Conservation (phyloP, 805 yeast species). For the Starmera quercuum region DNA sequence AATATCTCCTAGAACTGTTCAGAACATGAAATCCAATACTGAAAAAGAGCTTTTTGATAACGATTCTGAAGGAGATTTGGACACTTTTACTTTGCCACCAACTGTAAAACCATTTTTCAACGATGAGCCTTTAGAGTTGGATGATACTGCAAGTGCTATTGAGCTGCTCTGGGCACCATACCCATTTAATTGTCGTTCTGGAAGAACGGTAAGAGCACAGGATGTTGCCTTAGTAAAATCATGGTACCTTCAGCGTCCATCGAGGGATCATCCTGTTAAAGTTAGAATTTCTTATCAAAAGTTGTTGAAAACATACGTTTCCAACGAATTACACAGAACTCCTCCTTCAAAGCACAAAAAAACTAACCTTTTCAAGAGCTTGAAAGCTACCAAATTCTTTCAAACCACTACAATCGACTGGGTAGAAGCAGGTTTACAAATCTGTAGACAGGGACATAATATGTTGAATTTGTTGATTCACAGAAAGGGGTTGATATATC, state of each 20-base stretch:
- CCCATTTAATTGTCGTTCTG: constrained; percentile 77
- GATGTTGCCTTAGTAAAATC: constrained; percentile 80
- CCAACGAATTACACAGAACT: constrained; percentile 56
- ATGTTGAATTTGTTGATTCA: constrained; percentile 89
- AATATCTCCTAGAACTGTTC: constrained; percentile 30
- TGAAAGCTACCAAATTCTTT: constrained; percentile 78
- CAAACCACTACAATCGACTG: constrained; percentile 91
- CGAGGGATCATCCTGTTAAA: constrained; percentile 57
- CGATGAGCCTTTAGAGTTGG: constrained; percentile 35
- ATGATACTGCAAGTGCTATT: constrained; percentile 48
- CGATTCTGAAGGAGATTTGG: constrained; percentile 27
- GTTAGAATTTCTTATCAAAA: constrained; percentile 86
- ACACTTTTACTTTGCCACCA: constrained; percentile 33
- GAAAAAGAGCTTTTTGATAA: constrained; percentile 17
- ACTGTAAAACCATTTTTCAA: constrained; percentile 45
- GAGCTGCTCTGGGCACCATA: constrained; percentile 73
- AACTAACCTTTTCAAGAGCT: constrained; percentile 51
- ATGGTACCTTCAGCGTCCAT: constrained; percentile 73
- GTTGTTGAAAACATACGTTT: constrained; percentile 66
- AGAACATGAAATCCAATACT: constrained; percentile 12
- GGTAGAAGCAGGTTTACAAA: constrained; percentile 97
- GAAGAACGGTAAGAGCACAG: constrained; percentile 71
- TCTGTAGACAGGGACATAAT: constrained; percentile 88
- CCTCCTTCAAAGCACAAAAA: constrained; percentile 39
- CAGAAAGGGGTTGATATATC: constrained; percentile 80